Evolutionary conservation across 2,329 filamentous ascomycete species (phyloP).

Genomic region (Orbilia brochopaga): DNA sequence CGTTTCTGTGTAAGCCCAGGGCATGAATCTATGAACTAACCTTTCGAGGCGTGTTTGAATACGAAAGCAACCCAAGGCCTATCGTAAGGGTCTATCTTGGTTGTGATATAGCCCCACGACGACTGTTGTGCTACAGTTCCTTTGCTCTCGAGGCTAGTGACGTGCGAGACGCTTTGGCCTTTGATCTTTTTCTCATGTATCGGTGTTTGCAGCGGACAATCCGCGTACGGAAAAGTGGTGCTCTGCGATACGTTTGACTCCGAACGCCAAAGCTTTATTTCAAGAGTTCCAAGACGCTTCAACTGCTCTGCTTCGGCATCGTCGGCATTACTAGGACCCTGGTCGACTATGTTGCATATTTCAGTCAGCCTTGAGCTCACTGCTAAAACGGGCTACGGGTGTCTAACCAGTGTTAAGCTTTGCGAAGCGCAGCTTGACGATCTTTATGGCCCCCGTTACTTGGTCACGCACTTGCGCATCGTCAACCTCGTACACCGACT

Average conservation of each 20-base stretch:
- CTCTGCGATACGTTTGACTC: not conserved
- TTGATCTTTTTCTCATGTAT: conserved; percentile 9
- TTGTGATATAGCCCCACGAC: not conserved
- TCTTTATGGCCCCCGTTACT: conserved; percentile 8
- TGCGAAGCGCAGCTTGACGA: conserved; percentile 28
- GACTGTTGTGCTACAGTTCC: not conserved
- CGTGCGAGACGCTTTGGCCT: conserved; percentile 7
- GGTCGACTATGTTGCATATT: conserved; percentile 7
- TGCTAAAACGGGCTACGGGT: not conserved
- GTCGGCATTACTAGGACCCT: not conserved
- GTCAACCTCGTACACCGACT: conserved; percentile 16
- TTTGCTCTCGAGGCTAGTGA: conserved; percentile 6
- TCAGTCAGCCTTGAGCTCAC: not conserved
- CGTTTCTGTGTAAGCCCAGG: not conserved
- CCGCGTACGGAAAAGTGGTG: not conserved
- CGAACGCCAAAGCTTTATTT: conserved; percentile 15
- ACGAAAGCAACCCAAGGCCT: conserved; percentile 8
- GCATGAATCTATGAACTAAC: conserved; percentile 1
- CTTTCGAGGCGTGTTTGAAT: conserved; percentile 14
- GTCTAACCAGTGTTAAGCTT: conserved; percentile 28
- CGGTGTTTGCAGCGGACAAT: not conserved
- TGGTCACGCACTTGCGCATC: conserved; percentile 26
- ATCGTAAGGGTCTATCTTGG: conserved; percentile 8
- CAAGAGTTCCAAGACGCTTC: conserved; percentile 18
- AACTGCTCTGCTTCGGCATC: not conserved